Evolutionary conservation across 108 stramenopile species (phyloP), one percentile per base, ranked within the genome.

Genomic region (Skeletonema menzelii): DNA sequence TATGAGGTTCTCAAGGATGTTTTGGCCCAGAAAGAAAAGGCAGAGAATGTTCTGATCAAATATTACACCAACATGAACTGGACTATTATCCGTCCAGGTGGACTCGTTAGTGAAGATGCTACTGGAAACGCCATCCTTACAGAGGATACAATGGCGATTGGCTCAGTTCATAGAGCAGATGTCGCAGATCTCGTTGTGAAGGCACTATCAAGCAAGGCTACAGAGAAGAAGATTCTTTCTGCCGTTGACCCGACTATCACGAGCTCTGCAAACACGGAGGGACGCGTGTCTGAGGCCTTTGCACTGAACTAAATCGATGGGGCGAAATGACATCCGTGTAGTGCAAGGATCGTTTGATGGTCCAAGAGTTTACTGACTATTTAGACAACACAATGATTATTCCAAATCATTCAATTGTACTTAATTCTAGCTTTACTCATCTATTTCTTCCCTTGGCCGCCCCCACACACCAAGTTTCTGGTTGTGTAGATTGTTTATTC

Each of bases 11-110:
- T 95, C 8, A 89, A 91, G 83, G 85, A 88, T 65, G 91, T 87
- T 11, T 68, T 82, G 37, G 46, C 56, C 6, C 77, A 78, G 42
- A 82, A 82, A 38, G 72, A 84, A 60, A 90, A 87, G 67, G 90
- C 90, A 8, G 80, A 91, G 59, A 73, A 83, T 31, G 82, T 94
- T 26, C 82, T 97, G 15, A 91, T 88, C 47, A 94, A 93, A 70
- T 97, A 95, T 63, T 97, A 97, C 76, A 97, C 97, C 49, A 97
- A 96, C 71, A 86, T 85, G 67, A 92, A 96, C 53, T 98, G 97
- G 97, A 96, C 96, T 0, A 96, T 98, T 67, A 91, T 98, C n/a
- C 87, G 97, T 17, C 97, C 97, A 12, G 97, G 97, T 11, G 97
- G 96, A 0, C 69, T 97, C 34, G 83, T 86, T 10, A 82, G 74